phyloP scores from a whole-genome alignment of 202 grass and related monocot genomes.

The Carex sylvatica region DNA sequence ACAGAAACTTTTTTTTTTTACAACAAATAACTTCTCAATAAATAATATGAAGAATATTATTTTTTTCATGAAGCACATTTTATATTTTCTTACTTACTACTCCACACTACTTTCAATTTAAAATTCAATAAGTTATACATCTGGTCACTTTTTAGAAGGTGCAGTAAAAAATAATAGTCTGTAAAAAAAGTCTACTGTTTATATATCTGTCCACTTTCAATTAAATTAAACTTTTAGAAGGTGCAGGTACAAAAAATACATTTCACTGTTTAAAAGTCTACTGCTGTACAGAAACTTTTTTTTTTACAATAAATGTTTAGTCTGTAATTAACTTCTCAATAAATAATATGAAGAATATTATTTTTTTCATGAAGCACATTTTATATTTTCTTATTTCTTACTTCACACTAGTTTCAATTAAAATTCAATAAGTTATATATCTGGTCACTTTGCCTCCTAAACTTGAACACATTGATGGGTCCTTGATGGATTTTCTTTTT shows the following conservation, averaged over 20 bases:
- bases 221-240: too few species aligned
- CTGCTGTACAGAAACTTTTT: too few species aligned
- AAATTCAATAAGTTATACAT: not conserved
- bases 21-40: too few species aligned
- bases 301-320: too few species aligned
- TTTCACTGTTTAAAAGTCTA: not conserved
- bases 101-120: not conserved
- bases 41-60: too few species aligned
- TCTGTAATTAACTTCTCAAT: too few species aligned
- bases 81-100: not conserved
- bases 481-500: not conserved
- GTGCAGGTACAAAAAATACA: not conserved
- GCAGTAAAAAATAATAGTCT: too few species aligned
- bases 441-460: not conserved
- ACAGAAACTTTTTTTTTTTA: too few species aligned
- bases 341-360: too few species aligned
- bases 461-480: not conserved
- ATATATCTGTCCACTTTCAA: not conserved
- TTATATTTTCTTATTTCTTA: not conserved
- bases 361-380: not conserved
- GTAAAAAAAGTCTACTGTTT: too few species aligned
- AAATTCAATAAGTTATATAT: not conserved
- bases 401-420: not conserved
- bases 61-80: not conserved
- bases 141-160: not conserved